These are phyloP conservation scores for Albophoma yamanashiensis DNA, from an alignment of 2,329 filamentous ascomycete genomes.

Conservation along the genomic window DNA sequence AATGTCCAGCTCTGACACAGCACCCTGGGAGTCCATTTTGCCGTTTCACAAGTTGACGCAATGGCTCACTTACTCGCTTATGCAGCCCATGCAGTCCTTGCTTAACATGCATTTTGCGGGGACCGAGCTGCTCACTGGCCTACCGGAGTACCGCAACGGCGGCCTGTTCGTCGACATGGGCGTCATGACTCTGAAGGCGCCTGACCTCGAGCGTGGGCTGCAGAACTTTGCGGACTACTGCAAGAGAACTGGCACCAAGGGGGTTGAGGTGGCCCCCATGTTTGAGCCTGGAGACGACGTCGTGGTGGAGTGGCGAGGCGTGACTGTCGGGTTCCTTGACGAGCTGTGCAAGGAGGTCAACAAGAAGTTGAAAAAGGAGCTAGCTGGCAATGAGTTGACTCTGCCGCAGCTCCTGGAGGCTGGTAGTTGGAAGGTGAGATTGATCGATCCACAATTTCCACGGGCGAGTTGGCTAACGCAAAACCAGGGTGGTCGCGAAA, in stretches of 20 bases:
- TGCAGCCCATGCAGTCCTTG: conserved; percentile 79
- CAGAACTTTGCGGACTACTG: conserved; percentile 54
- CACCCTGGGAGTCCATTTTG: conserved; percentile 65
- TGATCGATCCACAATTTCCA: no score
- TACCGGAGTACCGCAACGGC: conserved; percentile 89
- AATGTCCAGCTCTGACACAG: conserved; percentile 53
- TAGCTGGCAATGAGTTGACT: conserved; percentile 62
- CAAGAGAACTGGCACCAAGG: conserved; percentile 56
- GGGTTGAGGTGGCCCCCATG: conserved; percentile 43
- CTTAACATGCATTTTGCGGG: conserved; percentile 74
- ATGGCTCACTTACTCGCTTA: conserved; percentile 89
- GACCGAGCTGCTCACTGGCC: conserved; percentile 70
- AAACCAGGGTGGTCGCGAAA: conserved; percentile 72
- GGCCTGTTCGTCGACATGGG: conserved; percentile 80
- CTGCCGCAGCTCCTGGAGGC: conserved; percentile 89
- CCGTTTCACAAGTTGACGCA: conserved; percentile 93
- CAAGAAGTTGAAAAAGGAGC: conserved; percentile 51
- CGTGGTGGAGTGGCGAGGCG: conserved; percentile 55
- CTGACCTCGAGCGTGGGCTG: conserved; percentile 60
- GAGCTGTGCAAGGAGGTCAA: conserved; percentile 39
- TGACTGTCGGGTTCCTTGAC: conserved; percentile 51
- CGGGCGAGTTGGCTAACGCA: not conserved
- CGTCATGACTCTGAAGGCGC: conserved; percentile 62
- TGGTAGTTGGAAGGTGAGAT: conserved; percentile 88
- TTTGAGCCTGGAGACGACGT: conserved; percentile 51